Conservation (phyloP, 192 early-diverging fungal species). For the Entrophospora sp. region DNA sequence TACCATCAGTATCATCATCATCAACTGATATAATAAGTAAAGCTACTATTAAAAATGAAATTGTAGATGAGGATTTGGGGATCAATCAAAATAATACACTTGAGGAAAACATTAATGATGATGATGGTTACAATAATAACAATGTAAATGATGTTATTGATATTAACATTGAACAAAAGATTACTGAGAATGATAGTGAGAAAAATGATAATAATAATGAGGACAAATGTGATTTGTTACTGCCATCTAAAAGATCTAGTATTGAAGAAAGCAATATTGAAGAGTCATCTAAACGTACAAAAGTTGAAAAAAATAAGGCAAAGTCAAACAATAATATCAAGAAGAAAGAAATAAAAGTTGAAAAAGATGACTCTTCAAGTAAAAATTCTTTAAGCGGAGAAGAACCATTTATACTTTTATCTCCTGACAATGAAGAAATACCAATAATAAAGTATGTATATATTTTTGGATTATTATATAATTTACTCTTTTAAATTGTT, state of each 20-base stretch:
- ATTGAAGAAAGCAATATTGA: not conserved
- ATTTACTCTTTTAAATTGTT: not conserved
- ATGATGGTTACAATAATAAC: constrained; percentile 18
- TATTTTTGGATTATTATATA: not conserved
- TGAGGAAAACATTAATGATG: not conserved
- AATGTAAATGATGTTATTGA: not conserved
- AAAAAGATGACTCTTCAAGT: constrained; percentile 23
- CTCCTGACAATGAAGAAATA: constrained; percentile 49
- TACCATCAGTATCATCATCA: no score
- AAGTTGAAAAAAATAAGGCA: not conserved
- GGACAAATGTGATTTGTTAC: not conserved
- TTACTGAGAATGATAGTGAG: not conserved
- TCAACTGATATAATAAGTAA: no score
- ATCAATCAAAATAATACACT: not conserved
- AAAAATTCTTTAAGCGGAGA: constrained; percentile 45
- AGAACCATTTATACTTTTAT: constrained; percentile 82
- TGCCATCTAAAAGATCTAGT: not conserved
- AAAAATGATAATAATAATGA: not conserved
- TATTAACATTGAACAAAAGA: not conserved
- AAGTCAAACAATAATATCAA: constrained; percentile 17
- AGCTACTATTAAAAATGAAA: constrained; percentile 10
- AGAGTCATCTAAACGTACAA: constrained; percentile 12
- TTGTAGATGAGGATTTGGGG: constrained; percentile 1
- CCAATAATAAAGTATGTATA: constrained; percentile 40
- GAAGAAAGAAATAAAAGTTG: constrained; percentile 27